These are phyloP conservation scores for Paracoccidioides brasiliensis DNA, from an alignment of 2,329 filamentous ascomycete species.

Conservation along the genomic window DNA sequence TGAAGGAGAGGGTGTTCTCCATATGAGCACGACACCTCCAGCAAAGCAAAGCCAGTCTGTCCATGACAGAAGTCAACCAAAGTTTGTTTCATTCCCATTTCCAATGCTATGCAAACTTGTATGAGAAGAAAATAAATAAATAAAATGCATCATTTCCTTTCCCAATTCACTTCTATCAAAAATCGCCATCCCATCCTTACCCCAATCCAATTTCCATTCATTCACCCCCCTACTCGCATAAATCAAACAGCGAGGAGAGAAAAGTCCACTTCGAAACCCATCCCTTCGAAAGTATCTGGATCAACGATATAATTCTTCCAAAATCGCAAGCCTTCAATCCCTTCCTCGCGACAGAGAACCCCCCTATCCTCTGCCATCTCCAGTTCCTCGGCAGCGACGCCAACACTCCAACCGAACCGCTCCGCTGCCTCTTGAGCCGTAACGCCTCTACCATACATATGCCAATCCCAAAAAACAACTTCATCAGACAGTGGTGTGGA, in stretches of 20 bases:
- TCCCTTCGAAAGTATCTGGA: slow-evolving; percentile 8
- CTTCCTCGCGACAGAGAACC: slow-evolving; percentile 76
- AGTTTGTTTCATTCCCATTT: not conserved
- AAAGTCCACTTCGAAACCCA: not conserved
- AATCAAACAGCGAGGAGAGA: slow-evolving; percentile 3
- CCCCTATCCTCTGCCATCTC: slow-evolving; percentile 95
- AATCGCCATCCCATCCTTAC: not conserved
- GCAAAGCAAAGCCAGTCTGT: not conserved
- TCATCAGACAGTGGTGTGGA: slow-evolving; percentile 50
- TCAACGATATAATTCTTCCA: slow-evolving; percentile 60
- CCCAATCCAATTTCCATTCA: not conserved
- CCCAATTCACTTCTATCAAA: not conserved
- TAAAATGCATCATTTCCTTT: not conserved
- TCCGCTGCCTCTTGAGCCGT: slow-evolving; percentile 83
- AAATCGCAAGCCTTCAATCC: slow-evolving; percentile 79
- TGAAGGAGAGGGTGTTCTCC: no score
- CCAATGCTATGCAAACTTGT: not conserved
- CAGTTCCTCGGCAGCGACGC: slow-evolving; percentile 86
- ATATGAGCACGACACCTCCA: no score
- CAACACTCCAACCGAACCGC: slow-evolving; percentile 91
- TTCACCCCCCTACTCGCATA: not conserved
- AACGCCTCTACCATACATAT: slow-evolving; percentile 65
- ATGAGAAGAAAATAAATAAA: not conserved
- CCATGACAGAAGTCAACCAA: not conserved
- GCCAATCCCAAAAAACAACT: slow-evolving; percentile 60